Evolutionary conservation across 257 asterid species (phyloP), one percentile per base, ranked within the genome.

Genomic region (Echites panduratus): DNA sequence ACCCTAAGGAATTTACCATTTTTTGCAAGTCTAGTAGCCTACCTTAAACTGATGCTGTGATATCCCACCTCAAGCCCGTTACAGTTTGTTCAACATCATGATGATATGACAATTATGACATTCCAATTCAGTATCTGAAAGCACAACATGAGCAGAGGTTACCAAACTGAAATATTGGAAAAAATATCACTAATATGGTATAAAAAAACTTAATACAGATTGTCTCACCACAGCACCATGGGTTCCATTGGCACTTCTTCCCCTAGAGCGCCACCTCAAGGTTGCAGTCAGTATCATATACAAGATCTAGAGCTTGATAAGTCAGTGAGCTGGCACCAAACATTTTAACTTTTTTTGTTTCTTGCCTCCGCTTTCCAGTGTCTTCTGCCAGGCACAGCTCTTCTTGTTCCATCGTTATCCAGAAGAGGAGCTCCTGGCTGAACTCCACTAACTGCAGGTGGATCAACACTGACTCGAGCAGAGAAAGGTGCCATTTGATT

Each of bases 341-440:
- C 70, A 14, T 72, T 64, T 82, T 72, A 85, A 64, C 64, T 73
- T 79, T 84, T 92, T 87, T 83, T 92, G 77, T 83, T 90, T 82
- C 98, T 87, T 73, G 98, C 98, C 79, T 92, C 98, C 54, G 85
- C 89, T 84, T 92, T 92, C 98, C 98, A 92, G 73, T 92, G 85
- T 77, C 97, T 87, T 70, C 89, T 79, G 81, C 89, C 76, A 57
- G 78, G 82, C 44, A 63, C 80, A 57, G 75, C 77, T 63, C 73
- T 82, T 0, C 70, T 84, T 26, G 79, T 74, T 79, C 74, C 85
- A 68, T 54, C 76, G 65, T 54, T 79, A 67, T 77, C 83, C 41
- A 27, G 62, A 43, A 22, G 43, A 24, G 75, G 17, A 67, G 76
- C 74, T 20, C 71, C 70, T 50, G 74, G 59, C 68, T 81, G 66